Evolutionary conservation across 108 stramenopile species (phyloP), one percentile per base, ranked within the genome.

Genomic region (Nitzschia sp.): DNA sequence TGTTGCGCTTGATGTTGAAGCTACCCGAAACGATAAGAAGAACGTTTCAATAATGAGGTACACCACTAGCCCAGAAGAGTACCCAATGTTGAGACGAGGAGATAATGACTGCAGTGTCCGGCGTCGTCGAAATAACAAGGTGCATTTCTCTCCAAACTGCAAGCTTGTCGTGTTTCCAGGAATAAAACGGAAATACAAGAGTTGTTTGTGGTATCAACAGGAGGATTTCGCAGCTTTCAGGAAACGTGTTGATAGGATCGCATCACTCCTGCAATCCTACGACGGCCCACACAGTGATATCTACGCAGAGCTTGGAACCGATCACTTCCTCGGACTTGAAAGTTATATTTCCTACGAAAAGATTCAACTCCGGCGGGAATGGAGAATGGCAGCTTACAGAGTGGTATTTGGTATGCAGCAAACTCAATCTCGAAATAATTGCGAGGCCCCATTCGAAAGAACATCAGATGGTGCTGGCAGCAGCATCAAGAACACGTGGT

Each of bases 111-210:
- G n/a, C n/a, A n/a, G n/a, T n/a, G n/a, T n/a, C n/a, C n/a, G n/a
- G n/a, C n/a, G n/a, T n/a, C n/a, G n/a, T n/a, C n/a, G n/a, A 54
- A 28, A 67, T 29, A 32, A 59, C 27, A 26, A 31, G 32, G 59
- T 32, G 31, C 38, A 15, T 42, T 42, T 42, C 38, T 8, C 38
- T 11, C 15, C 38, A 15, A 42, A 8, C 38, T 42, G 38, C 15
- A 42, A 42, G 15, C 38, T 42, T 15, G 15, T 42, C 15, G 15
- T 42, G 8, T 42, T 42, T 15, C 38, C 38, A 11, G 11, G 38
- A 11, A 42, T 42, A 8, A 42, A 42, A 15, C 11, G 11, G 15
- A 42, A 42, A 42, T 42, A 42, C 38, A 15, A 42, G 15, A 8
- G 15, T 8, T 11, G 38, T 11, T 11, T 42, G 11, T 42, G 38